phyloP scores from a whole-genome alignment of 2,329 filamentous ascomycete species.

The Phialophora macrospora region DNA sequence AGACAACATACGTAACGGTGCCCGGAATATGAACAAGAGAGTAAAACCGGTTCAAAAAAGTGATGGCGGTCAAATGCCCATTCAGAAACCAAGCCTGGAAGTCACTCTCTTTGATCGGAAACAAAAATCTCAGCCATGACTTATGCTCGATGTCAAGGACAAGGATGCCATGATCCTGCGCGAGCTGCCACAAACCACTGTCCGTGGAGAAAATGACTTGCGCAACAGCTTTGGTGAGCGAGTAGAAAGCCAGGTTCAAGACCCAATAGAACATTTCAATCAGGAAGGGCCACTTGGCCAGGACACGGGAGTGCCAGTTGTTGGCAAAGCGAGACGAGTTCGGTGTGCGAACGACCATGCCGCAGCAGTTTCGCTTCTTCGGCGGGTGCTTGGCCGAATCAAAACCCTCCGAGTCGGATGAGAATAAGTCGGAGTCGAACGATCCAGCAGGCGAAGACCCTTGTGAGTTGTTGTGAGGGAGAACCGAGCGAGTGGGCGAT shows the following conservation, averaged over 20 bases:
- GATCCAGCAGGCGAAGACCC: constrained; percentile 35
- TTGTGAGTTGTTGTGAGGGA: constrained; percentile 29
- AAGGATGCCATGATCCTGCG: constrained; percentile 48
- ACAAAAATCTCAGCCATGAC: constrained; percentile 47
- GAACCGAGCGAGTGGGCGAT: constrained; percentile 34
- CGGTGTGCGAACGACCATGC: constrained; percentile 58
- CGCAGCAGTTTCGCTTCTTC: constrained; percentile 59
- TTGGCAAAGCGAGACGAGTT: constrained; percentile 66
- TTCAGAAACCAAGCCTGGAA: constrained; percentile 54
- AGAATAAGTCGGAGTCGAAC: constrained; percentile 41
- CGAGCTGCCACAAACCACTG: constrained; percentile 54
- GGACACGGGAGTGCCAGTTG: constrained; percentile 64
- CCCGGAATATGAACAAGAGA: constrained; percentile 59
- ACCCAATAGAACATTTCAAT: constrained; percentile 78
- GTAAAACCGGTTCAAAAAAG: constrained; percentile 57
- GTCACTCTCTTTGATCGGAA: constrained; percentile 50
- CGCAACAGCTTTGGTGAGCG: constrained; percentile 60
- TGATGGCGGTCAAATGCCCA: constrained; percentile 50
- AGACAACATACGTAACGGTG: constrained; percentile 52
- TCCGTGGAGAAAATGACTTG: constrained; percentile 57
- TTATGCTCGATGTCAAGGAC: constrained; percentile 36
- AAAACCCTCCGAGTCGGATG: constrained; percentile 47
- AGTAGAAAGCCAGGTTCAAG: constrained; percentile 68
- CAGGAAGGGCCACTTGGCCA: constrained; percentile 71
- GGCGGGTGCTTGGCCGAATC: constrained; percentile 48